Conservation (phyloP, 441 rosid genomes). For the Mallotus repandus region DNA sequence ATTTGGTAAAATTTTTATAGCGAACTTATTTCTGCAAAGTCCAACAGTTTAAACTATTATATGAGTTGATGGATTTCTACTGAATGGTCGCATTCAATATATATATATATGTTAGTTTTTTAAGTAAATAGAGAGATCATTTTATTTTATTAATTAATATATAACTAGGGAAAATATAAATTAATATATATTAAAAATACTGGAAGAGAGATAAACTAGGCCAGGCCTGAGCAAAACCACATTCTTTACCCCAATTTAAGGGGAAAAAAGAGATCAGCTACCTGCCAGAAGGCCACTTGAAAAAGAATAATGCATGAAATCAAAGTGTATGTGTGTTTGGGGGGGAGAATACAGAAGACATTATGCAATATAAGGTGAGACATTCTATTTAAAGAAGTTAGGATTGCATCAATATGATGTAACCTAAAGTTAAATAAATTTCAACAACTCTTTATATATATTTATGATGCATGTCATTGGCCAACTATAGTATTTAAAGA, state of each 20-base stretch:
- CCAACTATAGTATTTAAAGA: neutral
- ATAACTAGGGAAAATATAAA: too few species aligned
- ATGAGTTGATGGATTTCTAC: too few species aligned
- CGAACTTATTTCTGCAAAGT: too few species aligned
- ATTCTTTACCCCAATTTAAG: neutral
- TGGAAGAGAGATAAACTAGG: neutral
- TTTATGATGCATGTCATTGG: neutral
- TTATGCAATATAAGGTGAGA: neutral
- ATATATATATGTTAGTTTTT: too few species aligned
- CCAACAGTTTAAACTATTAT: too few species aligned
- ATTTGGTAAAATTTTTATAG: too few species aligned
- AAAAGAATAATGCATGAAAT: neutral
- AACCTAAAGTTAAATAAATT: neutral
- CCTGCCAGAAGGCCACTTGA: neutral
- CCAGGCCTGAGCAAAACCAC: neutral
- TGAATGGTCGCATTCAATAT: too few species aligned
- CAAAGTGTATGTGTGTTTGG: neutral
- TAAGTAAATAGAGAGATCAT: too few species aligned
- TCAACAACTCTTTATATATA: neutral
- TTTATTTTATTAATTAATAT: too few species aligned
- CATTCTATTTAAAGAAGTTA: conserved; percentile 16
- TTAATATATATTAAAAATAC: neutral
- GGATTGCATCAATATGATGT: conserved; percentile 12
- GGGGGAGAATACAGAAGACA: neutral
- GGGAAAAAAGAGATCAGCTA: neutral